Conservation (phyloP, 2,329 filamentous ascomycete genomes). For the Hypoxylon sp. region DNA sequence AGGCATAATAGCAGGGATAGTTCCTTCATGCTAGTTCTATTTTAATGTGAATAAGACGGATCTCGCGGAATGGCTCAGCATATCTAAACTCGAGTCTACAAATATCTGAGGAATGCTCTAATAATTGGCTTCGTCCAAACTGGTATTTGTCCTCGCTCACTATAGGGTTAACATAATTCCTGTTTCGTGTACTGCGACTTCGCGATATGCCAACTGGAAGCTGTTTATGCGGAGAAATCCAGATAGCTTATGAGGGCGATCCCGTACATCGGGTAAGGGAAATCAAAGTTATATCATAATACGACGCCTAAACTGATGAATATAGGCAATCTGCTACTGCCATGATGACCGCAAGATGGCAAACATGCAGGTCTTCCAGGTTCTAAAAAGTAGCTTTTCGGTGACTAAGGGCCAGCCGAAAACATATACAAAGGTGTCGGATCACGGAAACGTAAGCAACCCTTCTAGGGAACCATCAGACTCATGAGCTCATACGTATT, state of each 20-base stretch:
- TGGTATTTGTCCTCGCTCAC: neutral
- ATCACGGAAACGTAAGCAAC: slow-evolving; percentile 29
- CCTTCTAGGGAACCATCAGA: neutral
- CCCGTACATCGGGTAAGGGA: slow-evolving; percentile 16
- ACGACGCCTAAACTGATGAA: neutral
- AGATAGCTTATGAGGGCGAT: slow-evolving; percentile 34
- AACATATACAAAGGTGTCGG: slow-evolving; percentile 28
- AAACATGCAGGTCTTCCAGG: slow-evolving; percentile 27
- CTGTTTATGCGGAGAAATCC: slow-evolving; percentile 36
- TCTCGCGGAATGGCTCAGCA: neutral
- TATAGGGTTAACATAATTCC: neutral
- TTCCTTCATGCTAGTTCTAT: neutral
- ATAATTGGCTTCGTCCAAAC: neutral
- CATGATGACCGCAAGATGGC: slow-evolving; percentile 35
- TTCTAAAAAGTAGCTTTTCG: slow-evolving; percentile 19
- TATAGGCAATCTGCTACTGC: slow-evolving; percentile 33
- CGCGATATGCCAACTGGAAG: slow-evolving; percentile 29
- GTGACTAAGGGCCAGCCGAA: slow-evolving; percentile 35
- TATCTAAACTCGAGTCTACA: neutral
- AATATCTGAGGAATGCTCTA: neutral
- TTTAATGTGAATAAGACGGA: neutral
- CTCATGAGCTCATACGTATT: neutral
- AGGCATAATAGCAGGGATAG: neutral
- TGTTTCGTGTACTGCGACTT: neutral
- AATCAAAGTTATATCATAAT: neutral